These are phyloP conservation scores for Beauveria brongniartii DNA, from an alignment of 2,329 filamentous ascomycete genomes.

Conservation along the genomic window DNA sequence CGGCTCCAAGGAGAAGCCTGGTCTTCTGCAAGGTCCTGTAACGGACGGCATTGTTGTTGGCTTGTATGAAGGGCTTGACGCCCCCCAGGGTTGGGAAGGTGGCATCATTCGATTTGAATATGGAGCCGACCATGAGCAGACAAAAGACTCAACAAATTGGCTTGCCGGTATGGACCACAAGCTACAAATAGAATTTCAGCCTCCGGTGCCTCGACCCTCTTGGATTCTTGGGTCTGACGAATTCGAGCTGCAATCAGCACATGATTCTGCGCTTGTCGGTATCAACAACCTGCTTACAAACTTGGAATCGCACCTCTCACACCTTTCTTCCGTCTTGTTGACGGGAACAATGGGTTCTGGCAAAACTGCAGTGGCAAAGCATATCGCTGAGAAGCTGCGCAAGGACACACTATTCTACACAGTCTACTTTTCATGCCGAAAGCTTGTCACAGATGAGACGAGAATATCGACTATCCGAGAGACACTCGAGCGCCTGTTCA, in stretches of 20 bases:
- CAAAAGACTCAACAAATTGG: conserved; percentile 55
- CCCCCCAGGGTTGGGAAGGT: conserved; percentile 64
- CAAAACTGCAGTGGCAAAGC: conserved; percentile 73
- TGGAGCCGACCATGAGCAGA: conserved; percentile 31
- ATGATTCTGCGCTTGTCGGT: conserved; percentile 63
- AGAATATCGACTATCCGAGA: conserved; percentile 87
- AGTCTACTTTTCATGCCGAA: conserved; percentile 79
- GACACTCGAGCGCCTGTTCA: conserved; percentile 73
- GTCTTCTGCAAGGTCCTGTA: conserved; percentile 72
- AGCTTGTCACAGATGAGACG: conserved; percentile 83
- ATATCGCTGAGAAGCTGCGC: conserved; percentile 66
- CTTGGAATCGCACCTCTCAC: conserved; percentile 66
- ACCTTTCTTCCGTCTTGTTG: conserved; percentile 81
- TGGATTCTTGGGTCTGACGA: conserved; percentile 38
- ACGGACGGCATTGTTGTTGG: conserved; percentile 81
- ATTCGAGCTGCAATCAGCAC: conserved; percentile 48
- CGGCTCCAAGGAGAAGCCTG: conserved; percentile 42
- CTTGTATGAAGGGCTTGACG: conserved; percentile 43
- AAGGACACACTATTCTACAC: conserved; percentile 70
- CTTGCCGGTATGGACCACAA: conserved; percentile 69
- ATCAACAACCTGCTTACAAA: conserved; percentile 71
- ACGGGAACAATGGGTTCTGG: conserved; percentile 86
- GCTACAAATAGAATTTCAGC: conserved; percentile 65
- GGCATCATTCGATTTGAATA: conserved; percentile 72
- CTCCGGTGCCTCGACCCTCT: conserved; percentile 58